A percentile compares a stretch with the other conserved stretches of the same genome.
Evolutionary conservation across 2,329 filamentous ascomycete genomes (phyloP).

Genomic region (Ophiostoma populinum): DNA sequence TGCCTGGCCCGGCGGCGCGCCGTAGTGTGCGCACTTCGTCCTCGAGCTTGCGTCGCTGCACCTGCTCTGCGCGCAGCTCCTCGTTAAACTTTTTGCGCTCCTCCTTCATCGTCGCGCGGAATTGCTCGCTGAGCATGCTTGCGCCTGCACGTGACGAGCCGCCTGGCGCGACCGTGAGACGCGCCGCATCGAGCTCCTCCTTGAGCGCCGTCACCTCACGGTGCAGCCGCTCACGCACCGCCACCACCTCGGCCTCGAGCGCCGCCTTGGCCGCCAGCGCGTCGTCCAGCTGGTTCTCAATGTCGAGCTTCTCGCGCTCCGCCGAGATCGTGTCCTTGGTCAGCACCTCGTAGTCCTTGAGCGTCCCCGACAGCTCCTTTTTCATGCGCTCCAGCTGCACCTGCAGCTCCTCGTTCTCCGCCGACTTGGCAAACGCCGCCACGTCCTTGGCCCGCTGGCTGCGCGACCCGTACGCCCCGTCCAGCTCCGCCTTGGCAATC

Average conservation of each 20-base stretch:
- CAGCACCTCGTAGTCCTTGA: constrained; percentile 35
- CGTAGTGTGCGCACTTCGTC: constrained; percentile 30
- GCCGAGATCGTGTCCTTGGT: constrained; percentile 33
- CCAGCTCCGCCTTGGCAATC: constrained; percentile 42
- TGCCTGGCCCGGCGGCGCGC: constrained; percentile 24
- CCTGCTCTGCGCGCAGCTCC: constrained; percentile 32
- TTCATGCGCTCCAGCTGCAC: constrained; percentile 32
- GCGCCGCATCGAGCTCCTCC: constrained; percentile 34
- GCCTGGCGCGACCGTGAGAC: constrained; percentile 23
- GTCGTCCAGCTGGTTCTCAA: constrained; percentile 26
- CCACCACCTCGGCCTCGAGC: constrained; percentile 23
- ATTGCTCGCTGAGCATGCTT: constrained; percentile 37
- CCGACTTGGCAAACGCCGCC: constrained; percentile 32
- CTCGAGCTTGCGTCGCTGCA: constrained; percentile 28
- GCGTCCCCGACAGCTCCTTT: constrained; percentile 30
- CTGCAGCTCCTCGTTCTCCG: constrained; percentile 28
- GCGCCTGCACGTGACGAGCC: constrained; percentile 25
- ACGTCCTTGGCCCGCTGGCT: constrained; percentile 41
- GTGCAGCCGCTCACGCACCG: constrained; percentile 23
- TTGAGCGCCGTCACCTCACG: constrained; percentile 26
- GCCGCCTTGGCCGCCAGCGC: constrained; percentile 18
- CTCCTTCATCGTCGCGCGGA: constrained; percentile 36
- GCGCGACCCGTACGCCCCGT: constrained; percentile 42
- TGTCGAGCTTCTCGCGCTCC: constrained; percentile 31
- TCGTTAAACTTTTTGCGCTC: constrained; percentile 40